phyloP scores from a whole-genome alignment of 2,329 filamentous ascomycete genomes.

The Cladorrhinum sp. region DNA sequence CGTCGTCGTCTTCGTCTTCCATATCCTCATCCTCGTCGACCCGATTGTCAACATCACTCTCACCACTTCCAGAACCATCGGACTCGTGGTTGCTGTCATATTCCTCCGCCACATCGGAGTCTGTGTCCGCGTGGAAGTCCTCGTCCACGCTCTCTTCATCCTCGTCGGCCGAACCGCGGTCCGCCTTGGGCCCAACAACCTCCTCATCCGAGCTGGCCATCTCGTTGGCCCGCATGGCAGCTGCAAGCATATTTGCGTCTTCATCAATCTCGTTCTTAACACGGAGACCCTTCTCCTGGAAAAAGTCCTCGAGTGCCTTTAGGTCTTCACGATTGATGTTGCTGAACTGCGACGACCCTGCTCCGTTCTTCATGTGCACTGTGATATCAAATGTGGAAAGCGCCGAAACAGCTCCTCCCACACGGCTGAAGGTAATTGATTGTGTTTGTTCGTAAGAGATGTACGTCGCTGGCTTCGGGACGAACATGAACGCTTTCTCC shows the following conservation, averaged over 20 bases:
- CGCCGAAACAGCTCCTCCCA: slow-evolving; percentile 88
- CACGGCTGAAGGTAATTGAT: slow-evolving; percentile 90
- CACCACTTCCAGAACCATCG: slow-evolving; percentile 66
- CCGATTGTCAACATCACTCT: slow-evolving; percentile 56
- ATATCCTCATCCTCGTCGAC: slow-evolving; percentile 48
- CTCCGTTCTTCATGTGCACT: slow-evolving; percentile 82
- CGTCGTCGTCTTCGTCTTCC: slow-evolving; percentile 40
- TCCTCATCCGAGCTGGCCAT: slow-evolving; percentile 84
- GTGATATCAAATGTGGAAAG: slow-evolving; percentile 97
- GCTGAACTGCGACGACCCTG: slow-evolving; percentile 90
- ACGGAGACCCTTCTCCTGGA: slow-evolving; percentile 90
- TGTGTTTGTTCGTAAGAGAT: slow-evolving; percentile 92
- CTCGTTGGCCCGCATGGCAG: slow-evolving; percentile 78
- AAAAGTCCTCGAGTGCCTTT: slow-evolving; percentile 93
- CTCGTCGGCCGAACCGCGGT: slow-evolving; percentile 90
- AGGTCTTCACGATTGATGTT: slow-evolving; percentile 99
- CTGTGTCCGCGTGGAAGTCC: slow-evolving; percentile 88
- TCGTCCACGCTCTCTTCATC: slow-evolving; percentile 95
- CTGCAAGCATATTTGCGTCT: slow-evolving; percentile 76
- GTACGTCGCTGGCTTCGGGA: slow-evolving; percentile 96
- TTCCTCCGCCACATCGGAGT: slow-evolving; percentile 95
- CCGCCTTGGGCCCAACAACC: slow-evolving; percentile 64
- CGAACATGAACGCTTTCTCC: slow-evolving; percentile 98
- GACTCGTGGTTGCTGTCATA: slow-evolving; percentile 91
- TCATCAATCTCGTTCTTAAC: slow-evolving; percentile 99